These are phyloP conservation scores for Kodamaea restingae DNA, from an alignment of 805 yeast species.

Conservation along the genomic window DNA sequence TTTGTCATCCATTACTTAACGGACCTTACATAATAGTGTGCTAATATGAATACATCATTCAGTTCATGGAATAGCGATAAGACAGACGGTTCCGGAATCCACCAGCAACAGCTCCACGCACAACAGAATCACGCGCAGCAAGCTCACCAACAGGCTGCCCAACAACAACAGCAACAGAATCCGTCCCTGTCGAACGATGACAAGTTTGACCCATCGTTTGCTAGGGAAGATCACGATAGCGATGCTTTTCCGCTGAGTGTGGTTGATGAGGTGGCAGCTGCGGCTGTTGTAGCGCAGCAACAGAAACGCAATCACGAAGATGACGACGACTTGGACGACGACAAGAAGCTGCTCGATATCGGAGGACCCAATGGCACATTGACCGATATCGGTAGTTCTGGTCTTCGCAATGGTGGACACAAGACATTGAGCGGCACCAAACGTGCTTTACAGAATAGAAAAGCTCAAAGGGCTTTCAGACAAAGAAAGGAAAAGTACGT, in stretches of 20 bases:
- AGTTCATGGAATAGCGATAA: slow-evolving; percentile 23
- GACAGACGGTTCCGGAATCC: slow-evolving; percentile 12
- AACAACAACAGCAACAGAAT: slow-evolving; percentile 5
- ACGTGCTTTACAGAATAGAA: slow-evolving; percentile 88
- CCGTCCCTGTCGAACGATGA: slow-evolving; percentile 16
- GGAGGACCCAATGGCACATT: slow-evolving; percentile 8
- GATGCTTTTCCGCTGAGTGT: slow-evolving; percentile 18
- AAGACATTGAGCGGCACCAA: slow-evolving; percentile 49
- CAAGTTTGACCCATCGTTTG: slow-evolving; percentile 31
- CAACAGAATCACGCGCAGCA: slow-evolving; percentile 9
- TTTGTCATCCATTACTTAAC: slow-evolving; percentile 16
- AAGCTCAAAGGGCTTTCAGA: slow-evolving; percentile 89
- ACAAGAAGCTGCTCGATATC: slow-evolving; percentile 9
- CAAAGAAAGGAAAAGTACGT: slow-evolving; percentile 78
- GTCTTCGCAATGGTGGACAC: slow-evolving; percentile 26
- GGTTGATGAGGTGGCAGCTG: slow-evolving; percentile 24
- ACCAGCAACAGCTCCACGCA: slow-evolving; percentile 8
- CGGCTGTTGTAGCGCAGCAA: slow-evolving; percentile 24
- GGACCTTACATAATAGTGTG: slow-evolving; percentile 6
- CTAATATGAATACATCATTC: slow-evolving; percentile 21
- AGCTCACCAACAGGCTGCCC: slow-evolving; percentile 9
- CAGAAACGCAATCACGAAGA: slow-evolving; percentile 9
- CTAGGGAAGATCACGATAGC: slow-evolving; percentile 18
- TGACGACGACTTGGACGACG: slow-evolving; percentile 10
- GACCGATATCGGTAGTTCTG: slow-evolving; percentile 6